These are phyloP conservation scores for Eruca vesicaria DNA, from an alignment of 441 rosid species.

Conservation along the genomic window DNA sequence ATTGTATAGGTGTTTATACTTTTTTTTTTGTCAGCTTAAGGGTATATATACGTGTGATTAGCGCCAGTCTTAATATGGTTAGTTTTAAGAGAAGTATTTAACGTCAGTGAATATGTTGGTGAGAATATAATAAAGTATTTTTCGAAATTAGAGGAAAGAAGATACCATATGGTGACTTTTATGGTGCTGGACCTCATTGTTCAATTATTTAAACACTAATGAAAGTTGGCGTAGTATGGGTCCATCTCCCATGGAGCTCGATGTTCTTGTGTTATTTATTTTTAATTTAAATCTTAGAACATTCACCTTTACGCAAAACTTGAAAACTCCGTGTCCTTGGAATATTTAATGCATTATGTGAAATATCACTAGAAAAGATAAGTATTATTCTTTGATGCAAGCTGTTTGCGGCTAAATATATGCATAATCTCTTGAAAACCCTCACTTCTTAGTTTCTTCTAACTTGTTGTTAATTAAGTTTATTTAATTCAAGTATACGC, in stretches of 20 bases:
- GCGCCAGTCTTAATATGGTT: background rate
- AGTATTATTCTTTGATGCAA: conserved; percentile 30
- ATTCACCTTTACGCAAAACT: conserved; percentile 28
- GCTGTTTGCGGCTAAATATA: conserved; percentile 31
- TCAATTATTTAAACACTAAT: conserved; percentile 27
- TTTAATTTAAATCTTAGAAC: background rate
- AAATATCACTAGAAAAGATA: conserved; percentile 18
- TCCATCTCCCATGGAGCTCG: conserved; percentile 26
- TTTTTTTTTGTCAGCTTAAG: too few species aligned
- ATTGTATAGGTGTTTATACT: too few species aligned
- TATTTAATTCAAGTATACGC: conserved; percentile 1
- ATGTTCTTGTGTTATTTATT: conserved; percentile 14
- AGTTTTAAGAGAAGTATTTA: too few species aligned
- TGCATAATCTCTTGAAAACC: conserved; percentile 6
- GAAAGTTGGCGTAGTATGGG: conserved; percentile 32
- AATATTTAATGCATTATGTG: conserved; percentile 11
- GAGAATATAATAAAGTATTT: conserved; percentile 1
- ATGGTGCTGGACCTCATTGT: conserved; percentile 25
- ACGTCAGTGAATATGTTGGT: conserved; percentile 30
- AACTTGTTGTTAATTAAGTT: conserved; percentile 5
- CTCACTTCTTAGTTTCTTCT: conserved; percentile 4
- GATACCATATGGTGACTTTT: conserved; percentile 26
- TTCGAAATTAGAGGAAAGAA: conserved; percentile 1
- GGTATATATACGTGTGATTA: conserved; percentile 2
- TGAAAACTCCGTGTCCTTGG: conserved; percentile 28